These are phyloP conservation scores for Podospora conica DNA, from an alignment of 495 filamentous ascomycete genomes.

Conservation along the genomic window DNA sequence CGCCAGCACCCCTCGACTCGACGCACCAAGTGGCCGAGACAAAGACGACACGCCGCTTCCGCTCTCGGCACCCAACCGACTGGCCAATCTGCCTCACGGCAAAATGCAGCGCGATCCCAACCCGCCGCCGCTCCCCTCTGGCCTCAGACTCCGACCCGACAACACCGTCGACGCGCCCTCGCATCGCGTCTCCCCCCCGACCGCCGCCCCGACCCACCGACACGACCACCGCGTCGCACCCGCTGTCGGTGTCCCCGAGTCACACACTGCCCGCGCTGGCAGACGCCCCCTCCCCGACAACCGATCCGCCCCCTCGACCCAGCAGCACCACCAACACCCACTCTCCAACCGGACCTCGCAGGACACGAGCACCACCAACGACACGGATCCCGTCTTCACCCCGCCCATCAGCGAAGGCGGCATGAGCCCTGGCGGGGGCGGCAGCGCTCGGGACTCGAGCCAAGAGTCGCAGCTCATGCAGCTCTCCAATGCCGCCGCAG, in stretches of 20 bases:
- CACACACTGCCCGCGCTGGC: constrained; percentile 9
- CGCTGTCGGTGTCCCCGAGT: neutral
- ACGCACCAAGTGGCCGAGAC: constrained; percentile 24
- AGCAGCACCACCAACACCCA: constrained; percentile 21
- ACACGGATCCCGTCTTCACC: constrained; percentile 41
- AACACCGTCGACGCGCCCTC: constrained; percentile 17
- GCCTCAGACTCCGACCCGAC: constrained; percentile 5
- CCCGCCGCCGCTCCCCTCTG: neutral
- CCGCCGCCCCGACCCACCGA: constrained; percentile 11
- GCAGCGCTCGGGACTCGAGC: constrained; percentile 34
- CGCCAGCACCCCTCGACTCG: constrained; percentile 22
- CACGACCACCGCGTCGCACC: constrained; percentile 14
- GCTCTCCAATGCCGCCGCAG: constrained; percentile 48
- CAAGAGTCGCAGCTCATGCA: constrained; percentile 47
- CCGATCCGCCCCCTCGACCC: constrained; percentile 6
- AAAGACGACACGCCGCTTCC: constrained; percentile 18
- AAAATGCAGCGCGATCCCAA: constrained; percentile 12
- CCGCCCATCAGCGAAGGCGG: constrained; percentile 41
- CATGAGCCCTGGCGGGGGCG: constrained; percentile 30
- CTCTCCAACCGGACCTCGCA: constrained; percentile 40
- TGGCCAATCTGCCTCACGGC: constrained; percentile 1
- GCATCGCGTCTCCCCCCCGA: constrained; percentile 2
- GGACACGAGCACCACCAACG: constrained; percentile 36
- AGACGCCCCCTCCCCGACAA: neutral
- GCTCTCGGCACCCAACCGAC: constrained; percentile 13